These are phyloP conservation scores for Saccharomycopsis selenospora DNA, from an alignment of 805 yeast species.

Conservation along the genomic window DNA sequence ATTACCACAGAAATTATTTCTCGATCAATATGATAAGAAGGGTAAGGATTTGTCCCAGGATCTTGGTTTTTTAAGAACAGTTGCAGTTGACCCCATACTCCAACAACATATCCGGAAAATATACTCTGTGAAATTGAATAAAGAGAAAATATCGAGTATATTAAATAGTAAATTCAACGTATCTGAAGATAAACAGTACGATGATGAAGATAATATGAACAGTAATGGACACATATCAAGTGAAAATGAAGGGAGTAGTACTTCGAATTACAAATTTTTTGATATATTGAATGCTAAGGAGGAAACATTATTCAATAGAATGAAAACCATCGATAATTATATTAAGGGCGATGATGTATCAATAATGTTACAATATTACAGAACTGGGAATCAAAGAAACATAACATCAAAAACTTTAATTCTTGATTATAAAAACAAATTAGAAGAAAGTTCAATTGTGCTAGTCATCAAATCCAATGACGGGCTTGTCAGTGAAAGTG, in stretches of 20 bases:
- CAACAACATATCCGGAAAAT: neutral
- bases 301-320: neutral
- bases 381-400: neutral
- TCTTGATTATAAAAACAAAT: neutral
- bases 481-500: neutral
- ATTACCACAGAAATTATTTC: neutral
- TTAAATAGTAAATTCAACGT: neutral
- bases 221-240: neutral
- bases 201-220: neutral
- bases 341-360: neutral
- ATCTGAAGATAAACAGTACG: neutral
- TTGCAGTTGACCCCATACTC: neutral
- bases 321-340: neutral
- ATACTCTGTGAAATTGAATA: neutral
- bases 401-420: neutral
- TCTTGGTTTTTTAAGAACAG: neutral
- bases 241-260: neutral
- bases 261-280: neutral
- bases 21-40: conserved; percentile 1
- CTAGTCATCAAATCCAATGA: neutral
- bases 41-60: conserved; percentile 1
- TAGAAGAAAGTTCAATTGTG: neutral
- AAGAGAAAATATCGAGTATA: neutral
- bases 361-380: neutral
- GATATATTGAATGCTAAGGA: neutral